phyloP scores from a whole-genome alignment of 106 monocot species.

The Dioscorea zingiberensis region DNA sequence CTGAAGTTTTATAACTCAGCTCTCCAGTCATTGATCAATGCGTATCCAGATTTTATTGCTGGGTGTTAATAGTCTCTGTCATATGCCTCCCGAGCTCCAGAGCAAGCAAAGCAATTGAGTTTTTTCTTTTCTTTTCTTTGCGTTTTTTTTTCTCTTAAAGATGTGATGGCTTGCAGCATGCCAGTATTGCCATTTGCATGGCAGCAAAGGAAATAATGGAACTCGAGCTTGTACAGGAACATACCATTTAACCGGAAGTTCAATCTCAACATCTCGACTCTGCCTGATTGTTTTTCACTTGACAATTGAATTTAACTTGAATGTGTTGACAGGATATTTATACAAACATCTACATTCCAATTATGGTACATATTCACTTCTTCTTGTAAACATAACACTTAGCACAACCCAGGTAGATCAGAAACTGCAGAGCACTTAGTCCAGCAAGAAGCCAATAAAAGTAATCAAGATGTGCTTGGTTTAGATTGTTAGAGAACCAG shows the following conservation, averaged over 20 bases:
- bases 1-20: background rate
- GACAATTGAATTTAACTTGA: too few relatives aligned
- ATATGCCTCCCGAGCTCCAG: too few relatives aligned
- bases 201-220: slow-evolving; percentile 26
- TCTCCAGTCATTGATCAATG: background rate
- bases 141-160: background rate
- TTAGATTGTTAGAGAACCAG: slow-evolving; percentile 45
- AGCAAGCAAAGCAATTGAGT: background rate
- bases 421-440: slow-evolving; percentile 17
- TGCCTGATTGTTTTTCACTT: too few relatives aligned
- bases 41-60: too few relatives aligned
- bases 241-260: too few relatives aligned
- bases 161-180: too few relatives aligned
- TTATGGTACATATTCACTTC: background rate
- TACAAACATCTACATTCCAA: too few relatives aligned
- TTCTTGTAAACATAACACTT: slow-evolving; percentile 21
- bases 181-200: slow-evolving; percentile 18
- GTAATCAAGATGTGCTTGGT: slow-evolving; percentile 41
- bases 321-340: too few relatives aligned
- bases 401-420: slow-evolving; percentile 22
- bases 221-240: slow-evolving; percentile 26
- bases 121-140: background rate
- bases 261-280: too few relatives aligned
- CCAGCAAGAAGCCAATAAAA: slow-evolving; percentile 57
- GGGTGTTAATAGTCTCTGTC: too few relatives aligned